These are phyloP conservation scores for Fistulina hepatica DNA, from an alignment of 1,284 basidiomycete genomes.

Conservation along the genomic window DNA sequence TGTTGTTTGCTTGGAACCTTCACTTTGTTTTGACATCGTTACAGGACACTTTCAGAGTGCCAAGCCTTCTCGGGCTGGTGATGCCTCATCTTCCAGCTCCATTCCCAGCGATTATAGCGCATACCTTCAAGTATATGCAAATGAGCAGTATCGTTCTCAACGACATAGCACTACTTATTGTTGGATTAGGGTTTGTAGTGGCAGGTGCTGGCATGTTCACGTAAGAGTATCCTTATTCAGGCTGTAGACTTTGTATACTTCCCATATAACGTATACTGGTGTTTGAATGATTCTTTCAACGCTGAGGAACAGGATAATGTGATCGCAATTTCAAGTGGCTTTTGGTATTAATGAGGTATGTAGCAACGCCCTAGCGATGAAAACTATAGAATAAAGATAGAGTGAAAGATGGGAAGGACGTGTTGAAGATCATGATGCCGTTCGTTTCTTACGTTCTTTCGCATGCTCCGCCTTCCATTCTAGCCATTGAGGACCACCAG, in stretches of 20 bases:
- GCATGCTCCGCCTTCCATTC: conserved; percentile 43
- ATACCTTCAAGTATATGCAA: conserved; percentile 52
- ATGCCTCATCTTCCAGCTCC: conserved; percentile 56
- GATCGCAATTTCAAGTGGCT: too few relatives aligned
- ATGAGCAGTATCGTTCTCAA: conserved; percentile 56
- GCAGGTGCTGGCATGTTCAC: conserved; percentile 41
- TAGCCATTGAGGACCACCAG: conserved; percentile 49
- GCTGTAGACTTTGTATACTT: too few relatives aligned
- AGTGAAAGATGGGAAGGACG: too few relatives aligned
- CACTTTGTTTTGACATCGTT: conserved; percentile 3
- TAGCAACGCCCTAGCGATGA: too few relatives aligned
- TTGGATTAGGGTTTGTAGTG: conserved; percentile 55
- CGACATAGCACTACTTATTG: conserved; percentile 52
- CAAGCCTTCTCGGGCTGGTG: conserved; percentile 44
- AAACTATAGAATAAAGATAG: too few relatives aligned
- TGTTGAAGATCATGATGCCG: too few relatives aligned
- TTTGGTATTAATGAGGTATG: too few relatives aligned
- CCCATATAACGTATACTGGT: too few relatives aligned
- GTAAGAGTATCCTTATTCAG: not conserved
- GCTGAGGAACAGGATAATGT: too few relatives aligned
- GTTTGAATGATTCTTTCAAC: too few relatives aligned
- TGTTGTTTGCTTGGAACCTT: conserved; percentile 11
- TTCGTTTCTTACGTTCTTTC: too few relatives aligned
- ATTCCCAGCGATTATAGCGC: conserved; percentile 47
- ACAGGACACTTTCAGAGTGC: conserved; percentile 50